Base-by-base conservation (phyloP, 257 asterid species). In the Apocynum venetum region DNA sequence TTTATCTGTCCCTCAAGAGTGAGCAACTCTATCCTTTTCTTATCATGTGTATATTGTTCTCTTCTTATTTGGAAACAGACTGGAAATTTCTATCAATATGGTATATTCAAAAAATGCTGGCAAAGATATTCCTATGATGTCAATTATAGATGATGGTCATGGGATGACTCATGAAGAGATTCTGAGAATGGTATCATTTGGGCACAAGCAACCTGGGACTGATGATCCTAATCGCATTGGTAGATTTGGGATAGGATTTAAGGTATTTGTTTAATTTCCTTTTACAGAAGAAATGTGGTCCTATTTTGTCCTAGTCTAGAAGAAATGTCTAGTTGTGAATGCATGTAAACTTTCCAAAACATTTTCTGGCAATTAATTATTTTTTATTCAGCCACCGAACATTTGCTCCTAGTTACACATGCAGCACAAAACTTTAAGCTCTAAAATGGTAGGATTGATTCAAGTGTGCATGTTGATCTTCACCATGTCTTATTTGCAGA, bases 241-340 rank as follows among this genome's bases (percentile, higher is more conserved):
- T 68, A 90, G 86, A 85, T 92, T 89, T 76, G 97, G 97, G 70
- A 85, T 92, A 85, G 97, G 97, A 68, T 92, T 92, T 78, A 92
- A 92, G 97, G 97, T 92, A 81, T 36, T 66, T 47, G 51, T 46
- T 14, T 47, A 8, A 66, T 73, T 73, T 3, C 8, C 38, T 25
- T 60, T 60, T n/a, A 13, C 19, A 13, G 40, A 60, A 68, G 19
- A 63, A 14, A 12, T 35, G 44, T 4, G 68, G 44, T 63, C 40
- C 41, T 25, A 19, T 63, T 63, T 63, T 63, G 68, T 68, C 52
- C 43, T 43, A 2, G 2, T 43, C 51, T 9, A 19, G 52, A 19
- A 68, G 35, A 68, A 68, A 7, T 5, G 1, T 0, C 6, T 43
- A 14, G 38, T n/a, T 19, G 19, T 43, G 15, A 68, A 14, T 40